Evolutionary conservation across 1,284 basidiomycete species (phyloP), one percentile per base, ranked within the genome.

Genomic region (Macrocystidia cucumis): DNA sequence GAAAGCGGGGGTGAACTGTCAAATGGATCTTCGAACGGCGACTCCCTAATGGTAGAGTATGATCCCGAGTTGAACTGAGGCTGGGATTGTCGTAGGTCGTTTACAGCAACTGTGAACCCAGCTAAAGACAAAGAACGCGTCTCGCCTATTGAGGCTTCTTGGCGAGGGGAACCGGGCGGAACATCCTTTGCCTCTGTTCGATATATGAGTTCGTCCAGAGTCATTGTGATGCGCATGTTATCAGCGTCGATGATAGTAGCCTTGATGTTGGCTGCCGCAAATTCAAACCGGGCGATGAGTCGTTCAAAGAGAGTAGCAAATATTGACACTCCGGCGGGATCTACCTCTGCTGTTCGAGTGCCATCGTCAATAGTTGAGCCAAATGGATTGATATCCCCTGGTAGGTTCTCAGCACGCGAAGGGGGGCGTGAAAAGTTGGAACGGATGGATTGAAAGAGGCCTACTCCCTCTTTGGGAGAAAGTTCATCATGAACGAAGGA

Each of bases 401-500:
- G 84, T 30, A 80, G 54, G 37, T 51, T 57, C 23, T 61, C 62
- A 16, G 40, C 44, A 29, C 52, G 44, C 32, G 72, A 65, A 32
- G 65, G 54, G 28, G 28, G 13, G 9, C 2, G 74, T 77, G 45
- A 87, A 29, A 53, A 44, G 32, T 72, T 65, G 32, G 65, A 54
- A 45, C 72, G 69, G 29, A 90, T 62, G 2, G 87, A 89, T 42
- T 78, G 67, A 45, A 76, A 74, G n/a, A 92, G 67, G 32, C 71
- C 64, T 9, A 73, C 75, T 50, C 80, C 86, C 50, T 93, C 88
- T 41, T 67, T 65, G 5, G 73, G 64, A 26, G 77, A 71, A 29
- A 93, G 63, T 50, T 92, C 87, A 44, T 88, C 73, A 39, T 91
- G 83, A 19, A 93, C 65, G 56, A 95, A 93, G 7, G 80, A 78